A percentile compares a stretch with the other conserved stretches of the same genome.
Conservation (phyloP, 2,329 filamentous ascomycete species). For the Hymenoscyphus infarciens region DNA sequence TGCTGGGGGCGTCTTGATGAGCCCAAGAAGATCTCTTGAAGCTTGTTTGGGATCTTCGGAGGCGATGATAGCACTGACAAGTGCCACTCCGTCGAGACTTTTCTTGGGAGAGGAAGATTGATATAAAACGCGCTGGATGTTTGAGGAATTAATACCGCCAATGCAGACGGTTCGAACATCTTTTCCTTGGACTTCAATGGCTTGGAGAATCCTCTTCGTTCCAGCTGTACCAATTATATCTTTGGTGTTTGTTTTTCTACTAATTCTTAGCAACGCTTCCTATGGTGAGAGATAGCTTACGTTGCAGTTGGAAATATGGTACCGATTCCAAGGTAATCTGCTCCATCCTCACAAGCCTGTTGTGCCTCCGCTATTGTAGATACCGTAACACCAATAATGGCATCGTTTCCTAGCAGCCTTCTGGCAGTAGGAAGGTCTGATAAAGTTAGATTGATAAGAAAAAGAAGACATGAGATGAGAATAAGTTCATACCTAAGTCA, state of each 20-base stretch:
- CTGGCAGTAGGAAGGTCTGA: constrained; percentile 63
- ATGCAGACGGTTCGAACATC: constrained; percentile 72
- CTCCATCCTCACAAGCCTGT: constrained; percentile 68
- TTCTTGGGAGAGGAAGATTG: constrained; percentile 57
- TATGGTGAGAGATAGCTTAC: constrained; percentile 39
- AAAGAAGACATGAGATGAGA: constrained; percentile 2
- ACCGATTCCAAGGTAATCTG: constrained; percentile 87
- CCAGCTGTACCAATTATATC: constrained; percentile 72
- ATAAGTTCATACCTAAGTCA: constrained; percentile 63
- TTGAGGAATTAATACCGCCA: constrained; percentile 78
- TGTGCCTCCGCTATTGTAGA: constrained; percentile 70
- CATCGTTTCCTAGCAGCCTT: constrained; percentile 65
- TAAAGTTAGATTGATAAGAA: constrained; percentile 14
- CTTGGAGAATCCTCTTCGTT: constrained; percentile 60
- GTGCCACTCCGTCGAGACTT: constrained; percentile 72
- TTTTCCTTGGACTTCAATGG: constrained; percentile 44
- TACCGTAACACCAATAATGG: constrained; percentile 88
- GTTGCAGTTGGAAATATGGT: constrained; percentile 84
- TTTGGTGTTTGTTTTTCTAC: constrained; percentile 82
- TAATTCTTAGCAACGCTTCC: constrained; percentile 14
- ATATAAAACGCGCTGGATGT: constrained; percentile 69
- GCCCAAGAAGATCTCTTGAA: constrained; percentile 53
- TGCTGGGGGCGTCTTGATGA: constrained; percentile 43
- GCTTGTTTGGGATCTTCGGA: constrained; percentile 63
- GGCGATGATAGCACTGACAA: constrained; percentile 85